Base-by-base conservation (phyloP, 768 basidiomycete species). In the Leccinellum rugosiceps region DNA sequence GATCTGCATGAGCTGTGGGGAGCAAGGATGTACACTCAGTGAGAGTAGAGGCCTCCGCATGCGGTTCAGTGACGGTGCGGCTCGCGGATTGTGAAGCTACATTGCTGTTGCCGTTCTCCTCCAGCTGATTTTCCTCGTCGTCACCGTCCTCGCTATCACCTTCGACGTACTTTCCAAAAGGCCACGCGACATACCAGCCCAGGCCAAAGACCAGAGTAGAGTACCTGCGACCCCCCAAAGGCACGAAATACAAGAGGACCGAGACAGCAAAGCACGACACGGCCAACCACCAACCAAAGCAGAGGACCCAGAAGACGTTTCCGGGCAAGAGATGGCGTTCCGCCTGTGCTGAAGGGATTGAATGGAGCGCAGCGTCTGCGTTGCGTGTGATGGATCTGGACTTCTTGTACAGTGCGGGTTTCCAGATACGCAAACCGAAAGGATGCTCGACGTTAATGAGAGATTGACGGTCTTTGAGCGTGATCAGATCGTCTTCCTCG, bases 391-490 rank as follows among this genome's bases (percentile, higher is more conserved):
- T 92, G 3, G 95, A 92, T 31, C 97, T 88, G 31, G 91, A 90
- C 71, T 99, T 99, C 75, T 95, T 94, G 85, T 99, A 99, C 57
- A 99, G 74, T 0, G 97, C 97, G 21, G 97, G 97, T 73, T 99
- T 99, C 97, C 97, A 99, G 70, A 99, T 98, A 38, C 93, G 96
- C 58, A 99, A 80, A 78, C 97, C 97, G 72, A 99, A 99, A 14
- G 97, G 97, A 72, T 99, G 97, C 69, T 96, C 92, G 68, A 97
- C 95, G 75, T 99, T 99, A 70, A 98, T 97, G 65, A 97, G 89
- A 44, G 95, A 97, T 72, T 99, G 97, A 30, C 97, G 84, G 64
- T 98, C 94, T 74, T 89, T 92, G 63, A 99, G 75, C 0, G 96
- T 98, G 60, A 96, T 89, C 4, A 86, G 92, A 65, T 95, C 94